Evolutionary conservation across 805 yeast species (phyloP).

Genomic region (Candida yuanshanica): DNA sequence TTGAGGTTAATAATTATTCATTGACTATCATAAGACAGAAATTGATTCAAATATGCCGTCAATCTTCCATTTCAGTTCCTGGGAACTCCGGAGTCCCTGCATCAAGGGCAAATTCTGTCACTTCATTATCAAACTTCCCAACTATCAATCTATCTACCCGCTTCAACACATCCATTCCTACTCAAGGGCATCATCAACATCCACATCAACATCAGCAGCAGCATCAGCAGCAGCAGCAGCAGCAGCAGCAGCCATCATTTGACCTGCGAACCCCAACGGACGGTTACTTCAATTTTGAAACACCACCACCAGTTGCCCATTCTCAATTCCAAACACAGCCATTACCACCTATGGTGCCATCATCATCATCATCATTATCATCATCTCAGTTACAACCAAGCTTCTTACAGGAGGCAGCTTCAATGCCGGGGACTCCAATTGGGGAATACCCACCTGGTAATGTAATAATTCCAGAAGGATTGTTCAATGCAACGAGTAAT

Average conservation of each 20-base stretch:
- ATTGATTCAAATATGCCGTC: conserved; percentile 24
- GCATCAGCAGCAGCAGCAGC: conserved; percentile 1
- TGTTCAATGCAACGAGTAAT: conserved; percentile 40
- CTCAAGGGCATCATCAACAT: conserved; percentile 4
- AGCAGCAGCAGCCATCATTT: conserved; percentile 8
- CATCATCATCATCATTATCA: neutral
- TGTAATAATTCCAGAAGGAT: conserved; percentile 18
- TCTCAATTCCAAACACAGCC: conserved; percentile 2
- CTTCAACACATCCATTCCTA: conserved; percentile 6
- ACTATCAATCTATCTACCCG: conserved; percentile 17
- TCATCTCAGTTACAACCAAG: conserved; percentile 17
- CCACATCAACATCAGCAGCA: conserved; percentile 1
- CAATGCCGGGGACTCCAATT: conserved; percentile 1
- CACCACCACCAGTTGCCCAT: conserved; percentile 9
- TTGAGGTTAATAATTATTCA: conserved; percentile 32
- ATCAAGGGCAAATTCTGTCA: conserved; percentile 16
- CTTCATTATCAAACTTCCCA: conserved; percentile 16
- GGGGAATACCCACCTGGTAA: conserved; percentile 2
- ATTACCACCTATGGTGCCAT: neutral
- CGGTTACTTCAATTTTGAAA: conserved; percentile 22
- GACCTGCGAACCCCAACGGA: conserved; percentile 19
- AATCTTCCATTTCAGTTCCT: conserved; percentile 7
- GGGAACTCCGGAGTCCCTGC: conserved; percentile 1
- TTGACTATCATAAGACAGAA: conserved; percentile 34
- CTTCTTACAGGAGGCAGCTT: conserved; percentile 12